Base-by-base conservation (phyloP, 169 alveolate genomes). In the Hepatocystis sp. region DNA sequence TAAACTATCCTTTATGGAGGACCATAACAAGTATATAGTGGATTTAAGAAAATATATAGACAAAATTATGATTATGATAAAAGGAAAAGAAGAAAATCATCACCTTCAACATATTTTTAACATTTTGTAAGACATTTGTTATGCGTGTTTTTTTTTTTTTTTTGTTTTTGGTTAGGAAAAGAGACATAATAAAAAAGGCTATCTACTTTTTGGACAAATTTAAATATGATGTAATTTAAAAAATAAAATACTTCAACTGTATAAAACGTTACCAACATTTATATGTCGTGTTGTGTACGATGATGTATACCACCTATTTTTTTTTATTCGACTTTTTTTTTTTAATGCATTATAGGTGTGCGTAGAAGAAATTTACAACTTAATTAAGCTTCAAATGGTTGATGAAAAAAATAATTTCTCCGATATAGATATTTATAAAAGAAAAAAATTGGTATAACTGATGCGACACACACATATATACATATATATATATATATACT, bases 361-460 rank as follows among this genome's bases (percentile, higher is more conserved):
- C 40, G 64, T 71, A 1, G 76, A 71, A 34, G 71, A 71, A 34
- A 28, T 71, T 13, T 71, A 71, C 42, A 71, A 71, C 42, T 36
- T 71, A 32, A 71, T 71, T 15, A 71, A 56, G 28, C 30, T 71
- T 21, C 86, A 71, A 5, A 71, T 71, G 86, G 23, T 71, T n/a
- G 76, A 71, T n/a, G 32, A 40, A 2, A 56, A 32, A 44, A 56
- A 28, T 40, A 58, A 42, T 39, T 71, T 71, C 27, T 42, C 86
- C n/a, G 86, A 71, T 28, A 49, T 71, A 30, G 86, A 71, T 56
- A 71, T 71, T 34, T 49, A 56, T n/a, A 56, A 71, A 36, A 71
- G 86, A 46, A 55, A 56, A 56, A 71, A 71, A 71, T 49, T 71
- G 63, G 86, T 71, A 71, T 13, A n/a, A n/a, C n/a, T 25, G 30